A percentile compares a stretch with the other conserved stretches of the same genome.
Conservation (phyloP, 345 rosid genomes). For the Sonneratia caseolaris region DNA sequence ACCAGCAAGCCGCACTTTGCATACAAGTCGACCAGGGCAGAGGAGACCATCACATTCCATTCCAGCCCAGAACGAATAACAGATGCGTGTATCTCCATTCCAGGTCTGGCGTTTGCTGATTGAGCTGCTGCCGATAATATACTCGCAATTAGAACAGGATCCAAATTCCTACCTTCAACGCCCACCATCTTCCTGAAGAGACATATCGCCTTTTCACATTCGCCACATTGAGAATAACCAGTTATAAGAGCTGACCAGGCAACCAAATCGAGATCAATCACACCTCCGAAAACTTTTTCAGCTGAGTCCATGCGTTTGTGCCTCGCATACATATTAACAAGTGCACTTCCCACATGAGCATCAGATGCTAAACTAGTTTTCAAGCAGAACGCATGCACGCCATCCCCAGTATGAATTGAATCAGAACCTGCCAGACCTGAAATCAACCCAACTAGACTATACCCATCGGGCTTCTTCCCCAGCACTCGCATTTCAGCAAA, state of each 20-base stretch:
- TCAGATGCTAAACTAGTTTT: constrained; percentile 45
- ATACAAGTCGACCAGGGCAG: constrained; percentile 74
- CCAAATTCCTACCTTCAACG: constrained; percentile 39
- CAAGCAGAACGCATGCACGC: constrained; percentile 62
- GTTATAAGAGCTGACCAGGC: constrained; percentile 62
- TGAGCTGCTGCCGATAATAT: constrained; percentile 52
- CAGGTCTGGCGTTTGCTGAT: constrained; percentile 37
- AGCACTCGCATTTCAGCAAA: constrained; percentile 39
- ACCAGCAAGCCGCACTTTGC: constrained; percentile 60
- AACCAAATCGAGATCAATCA: constrained; percentile 58
- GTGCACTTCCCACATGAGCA: constrained; percentile 51
- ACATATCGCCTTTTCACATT: constrained; percentile 38
- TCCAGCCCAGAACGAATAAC: constrained; percentile 50
- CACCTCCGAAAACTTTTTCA: constrained; percentile 32
- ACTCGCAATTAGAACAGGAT: constrained; percentile 47
- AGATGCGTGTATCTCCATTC: constrained; percentile 48
- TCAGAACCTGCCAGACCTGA: constrained; percentile 41
- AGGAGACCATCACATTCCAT: constrained; percentile 45
- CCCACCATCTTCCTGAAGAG: constrained; percentile 34
- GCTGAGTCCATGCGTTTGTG: constrained; percentile 51
- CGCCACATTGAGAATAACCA: constrained; percentile 51
- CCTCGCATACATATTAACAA: constrained; percentile 69
- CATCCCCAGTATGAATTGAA: constrained; percentile 35
- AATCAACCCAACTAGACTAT: constrained; percentile 51
- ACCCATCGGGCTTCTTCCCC: constrained; percentile 54